Conservation (phyloP, 345 rosid genomes). For the Ailanthus altissimus region DNA sequence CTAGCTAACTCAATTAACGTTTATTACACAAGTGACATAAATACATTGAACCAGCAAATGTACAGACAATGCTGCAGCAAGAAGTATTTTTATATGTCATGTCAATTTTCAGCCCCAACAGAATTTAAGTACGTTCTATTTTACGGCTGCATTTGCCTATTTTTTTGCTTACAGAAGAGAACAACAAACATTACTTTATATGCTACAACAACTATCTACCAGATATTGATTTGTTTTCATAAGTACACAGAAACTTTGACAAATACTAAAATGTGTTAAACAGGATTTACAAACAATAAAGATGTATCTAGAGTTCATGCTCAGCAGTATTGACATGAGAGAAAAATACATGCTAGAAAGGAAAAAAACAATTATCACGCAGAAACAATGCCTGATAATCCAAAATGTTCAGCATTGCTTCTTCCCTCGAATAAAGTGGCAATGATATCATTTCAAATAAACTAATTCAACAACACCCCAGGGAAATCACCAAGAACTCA, state of each 20-base stretch:
- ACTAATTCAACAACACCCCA: neutral
- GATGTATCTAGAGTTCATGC: neutral
- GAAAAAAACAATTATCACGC: neutral
- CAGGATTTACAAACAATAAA: neutral
- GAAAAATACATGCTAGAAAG: neutral
- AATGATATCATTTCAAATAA: neutral
- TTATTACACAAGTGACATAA: neutral
- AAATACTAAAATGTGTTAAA: neutral
- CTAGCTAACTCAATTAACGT: neutral
- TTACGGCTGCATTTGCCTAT: neutral
- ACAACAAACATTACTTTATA: neutral
- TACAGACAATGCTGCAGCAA: too few species aligned
- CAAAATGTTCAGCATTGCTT: neutral
- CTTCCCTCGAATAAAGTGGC: neutral
- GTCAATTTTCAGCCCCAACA: neutral
- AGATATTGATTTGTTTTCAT: neutral
- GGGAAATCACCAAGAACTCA: neutral
- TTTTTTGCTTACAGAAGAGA: neutral
- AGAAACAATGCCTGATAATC: neutral
- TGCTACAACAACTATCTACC: neutral
- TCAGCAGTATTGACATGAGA: neutral
- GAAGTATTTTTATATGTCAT: neutral
- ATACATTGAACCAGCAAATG: neutral
- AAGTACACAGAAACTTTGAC: neutral
- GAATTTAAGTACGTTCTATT: neutral